phyloP scores from a whole-genome alignment of 2,329 filamentous ascomycete genomes.

The Byssoonygena ceratinophila region DNA sequence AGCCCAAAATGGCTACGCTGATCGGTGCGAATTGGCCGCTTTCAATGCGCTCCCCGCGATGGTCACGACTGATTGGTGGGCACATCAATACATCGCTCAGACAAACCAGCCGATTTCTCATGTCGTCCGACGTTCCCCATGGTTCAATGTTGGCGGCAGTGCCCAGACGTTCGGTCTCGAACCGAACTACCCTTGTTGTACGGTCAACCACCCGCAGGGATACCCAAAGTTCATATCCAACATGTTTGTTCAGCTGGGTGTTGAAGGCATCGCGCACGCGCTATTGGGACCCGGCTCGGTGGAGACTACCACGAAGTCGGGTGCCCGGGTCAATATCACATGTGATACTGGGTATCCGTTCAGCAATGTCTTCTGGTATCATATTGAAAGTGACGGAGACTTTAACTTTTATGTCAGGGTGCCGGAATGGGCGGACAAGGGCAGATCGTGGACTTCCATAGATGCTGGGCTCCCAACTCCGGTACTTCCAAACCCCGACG shows the following conservation, averaged over 20 bases:
- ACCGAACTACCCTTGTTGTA: conserved; percentile 46
- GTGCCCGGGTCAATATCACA: conserved; percentile 32
- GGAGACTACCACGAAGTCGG: conserved; percentile 29
- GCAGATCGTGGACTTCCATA: conserved; percentile 20
- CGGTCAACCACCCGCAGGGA: conserved; percentile 49
- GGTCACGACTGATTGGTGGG: conserved; percentile 46
- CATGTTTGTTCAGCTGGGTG: conserved; percentile 37
- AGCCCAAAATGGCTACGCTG: conserved; percentile 41
- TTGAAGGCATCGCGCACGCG: conserved; percentile 41
- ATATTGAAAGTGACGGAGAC: conserved; percentile 26
- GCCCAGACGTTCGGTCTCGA: conserved; percentile 45
- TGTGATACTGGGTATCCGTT: conserved; percentile 46
- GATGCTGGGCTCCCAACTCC: conserved; percentile 17
- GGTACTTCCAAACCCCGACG: conserved; percentile 26
- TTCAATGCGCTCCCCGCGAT: conserved; percentile 48
- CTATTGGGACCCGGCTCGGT: conserved; percentile 41
- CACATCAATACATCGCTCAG: conserved; percentile 46
- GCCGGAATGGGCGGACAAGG: conserved; percentile 35
- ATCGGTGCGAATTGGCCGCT: conserved; percentile 43
- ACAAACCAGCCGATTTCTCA: conserved; percentile 45
- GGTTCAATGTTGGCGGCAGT: conserved; percentile 40
- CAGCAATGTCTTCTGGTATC: conserved; percentile 32
- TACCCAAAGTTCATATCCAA: conserved; percentile 46
- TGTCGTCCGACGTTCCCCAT: conserved; percentile 35
- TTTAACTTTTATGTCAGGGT: conserved; percentile 41